Conservation (phyloP, 1,139 yeast genomes). For the Meyerozyma athensensis region DNA sequence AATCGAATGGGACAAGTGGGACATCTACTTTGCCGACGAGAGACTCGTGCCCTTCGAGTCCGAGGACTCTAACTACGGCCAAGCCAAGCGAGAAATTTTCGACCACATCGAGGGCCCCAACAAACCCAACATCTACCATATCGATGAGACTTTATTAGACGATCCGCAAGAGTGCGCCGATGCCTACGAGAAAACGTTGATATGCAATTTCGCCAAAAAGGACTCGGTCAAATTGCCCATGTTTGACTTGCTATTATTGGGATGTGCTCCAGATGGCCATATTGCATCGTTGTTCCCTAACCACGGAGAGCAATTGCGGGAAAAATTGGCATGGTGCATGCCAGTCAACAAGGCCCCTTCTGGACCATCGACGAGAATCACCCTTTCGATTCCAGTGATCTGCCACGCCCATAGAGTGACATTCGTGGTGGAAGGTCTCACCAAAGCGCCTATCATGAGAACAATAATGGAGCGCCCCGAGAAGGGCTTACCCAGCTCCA, state of each 20-base stretch:
- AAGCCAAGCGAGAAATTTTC: slow-evolving; percentile 75
- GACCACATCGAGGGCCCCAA: slow-evolving; percentile 54
- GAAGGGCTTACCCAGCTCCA: slow-evolving; percentile 89
- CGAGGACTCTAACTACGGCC: slow-evolving; percentile 84
- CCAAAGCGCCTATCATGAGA: slow-evolving; percentile 90
- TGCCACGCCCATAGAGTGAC: slow-evolving; percentile 91
- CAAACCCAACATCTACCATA: slow-evolving; percentile 73
- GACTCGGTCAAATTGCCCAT: slow-evolving; percentile 93
- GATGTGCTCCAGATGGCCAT: slow-evolving; percentile 99
- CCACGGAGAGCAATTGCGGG: slow-evolving; percentile 79
- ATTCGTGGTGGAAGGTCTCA: slow-evolving; percentile 92
- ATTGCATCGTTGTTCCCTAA: slow-evolving; percentile 94
- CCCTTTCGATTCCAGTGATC: slow-evolving; percentile 90
- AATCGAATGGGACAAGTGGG: slow-evolving; percentile 93
- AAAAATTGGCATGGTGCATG: slow-evolving; percentile 92
- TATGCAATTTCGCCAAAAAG: slow-evolving; percentile 90
- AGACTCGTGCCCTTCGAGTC: slow-evolving; percentile 86
- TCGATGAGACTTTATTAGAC: slow-evolving; percentile 68
- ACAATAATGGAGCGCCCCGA: slow-evolving; percentile 97
- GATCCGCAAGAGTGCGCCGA: slow-evolving; percentile 97
- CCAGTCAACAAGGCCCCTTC: slow-evolving; percentile 91
- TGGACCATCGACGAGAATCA: slow-evolving; percentile 84
- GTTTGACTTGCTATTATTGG: slow-evolving; percentile 84
- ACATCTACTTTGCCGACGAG: slow-evolving; percentile 94
- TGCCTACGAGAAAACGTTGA: slow-evolving; percentile 77